These are phyloP conservation scores for Saccharomycopsis sp. DNA, from an alignment of 805 yeast species.

Conservation along the genomic window DNA sequence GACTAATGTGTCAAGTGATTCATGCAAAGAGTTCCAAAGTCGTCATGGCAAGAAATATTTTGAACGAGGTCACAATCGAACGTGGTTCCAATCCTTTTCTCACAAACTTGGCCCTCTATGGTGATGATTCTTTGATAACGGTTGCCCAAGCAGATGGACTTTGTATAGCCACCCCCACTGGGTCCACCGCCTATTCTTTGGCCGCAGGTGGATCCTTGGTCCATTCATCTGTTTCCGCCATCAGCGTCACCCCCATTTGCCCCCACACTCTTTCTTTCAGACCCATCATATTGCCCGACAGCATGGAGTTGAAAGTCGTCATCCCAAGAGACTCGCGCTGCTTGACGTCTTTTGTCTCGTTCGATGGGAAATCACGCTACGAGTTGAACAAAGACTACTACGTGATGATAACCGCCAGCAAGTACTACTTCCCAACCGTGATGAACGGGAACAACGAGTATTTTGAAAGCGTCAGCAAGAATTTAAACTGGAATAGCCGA, in stretches of 20 bases:
- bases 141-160: slow-evolving; percentile 92
- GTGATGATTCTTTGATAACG: slow-evolving; percentile 76
- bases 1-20: slow-evolving; percentile 69
- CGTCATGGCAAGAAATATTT: slow-evolving; percentile 61
- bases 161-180: slow-evolving; percentile 90
- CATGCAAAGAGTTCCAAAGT: slow-evolving; percentile 38
- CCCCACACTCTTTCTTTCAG: slow-evolving; percentile 92
- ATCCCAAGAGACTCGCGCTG: slow-evolving; percentile 77
- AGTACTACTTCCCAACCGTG: slow-evolving; percentile 92
- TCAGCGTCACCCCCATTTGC: slow-evolving; percentile 89
- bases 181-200: slow-evolving; percentile 90
- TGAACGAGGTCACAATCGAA: slow-evolving; percentile 85
- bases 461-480: slow-evolving; percentile 75
- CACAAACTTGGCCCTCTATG: slow-evolving; percentile 80
- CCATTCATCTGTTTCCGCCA: slow-evolving; percentile 89
- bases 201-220: slow-evolving; percentile 94
- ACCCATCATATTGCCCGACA: slow-evolving; percentile 86
- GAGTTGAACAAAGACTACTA: slow-evolving; percentile 79
- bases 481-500: slow-evolving; percentile 89
- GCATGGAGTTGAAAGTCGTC: slow-evolving; percentile 75
- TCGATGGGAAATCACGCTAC: slow-evolving; percentile 85
- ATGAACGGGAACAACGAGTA: slow-evolving; percentile 64
- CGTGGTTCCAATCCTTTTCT: slow-evolving; percentile 92
- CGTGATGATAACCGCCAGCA: slow-evolving; percentile 75
- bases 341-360: slow-evolving; percentile 87